Evolutionary conservation across 2,329 filamentous ascomycete species (phyloP).

Genomic region (Beauveria sp.): DNA sequence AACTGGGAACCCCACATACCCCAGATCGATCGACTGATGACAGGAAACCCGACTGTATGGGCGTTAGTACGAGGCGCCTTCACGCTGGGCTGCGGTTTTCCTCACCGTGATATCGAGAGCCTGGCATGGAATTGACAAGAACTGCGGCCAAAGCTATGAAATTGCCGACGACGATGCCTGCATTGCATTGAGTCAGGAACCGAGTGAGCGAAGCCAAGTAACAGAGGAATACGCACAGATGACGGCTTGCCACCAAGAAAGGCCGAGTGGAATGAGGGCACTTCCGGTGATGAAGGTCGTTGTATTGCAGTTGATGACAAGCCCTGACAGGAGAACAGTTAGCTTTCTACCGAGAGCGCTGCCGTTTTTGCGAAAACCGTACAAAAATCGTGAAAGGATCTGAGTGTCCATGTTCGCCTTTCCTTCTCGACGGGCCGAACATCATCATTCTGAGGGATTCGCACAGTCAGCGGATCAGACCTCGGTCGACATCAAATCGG

Average conservation of each 20-base stretch:
- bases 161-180: slow-evolving; percentile 30
- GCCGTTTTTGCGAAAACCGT: slow-evolving; percentile 2
- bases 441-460: slow-evolving; percentile 35
- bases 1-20: slow-evolving; percentile 36
- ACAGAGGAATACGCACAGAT: slow-evolving; percentile 22
- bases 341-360: neutral
- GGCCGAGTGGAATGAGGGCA: slow-evolving; percentile 31
- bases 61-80: neutral
- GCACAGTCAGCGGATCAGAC: neutral
- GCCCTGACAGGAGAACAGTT: slow-evolving; percentile 23
- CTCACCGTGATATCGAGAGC: slow-evolving; percentile 33
- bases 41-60: slow-evolving; percentile 29
- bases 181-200: neutral
- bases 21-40: slow-evolving; percentile 30
- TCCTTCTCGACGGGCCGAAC: slow-evolving; percentile 38
- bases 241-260: slow-evolving; percentile 35
- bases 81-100: neutral
- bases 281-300: slow-evolving; percentile 33
- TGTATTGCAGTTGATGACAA: slow-evolving; percentile 39
- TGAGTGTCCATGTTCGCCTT: slow-evolving; percentile 34
- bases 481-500: neutral
- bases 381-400: slow-evolving; percentile 38
- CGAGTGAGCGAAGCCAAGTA: neutral
- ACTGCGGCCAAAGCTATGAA: slow-evolving; percentile 30
- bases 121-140: slow-evolving; percentile 35